Base-by-base conservation (phyloP, 2,329 filamentous ascomycete genomes). In the Laburnicola sp. region DNA sequence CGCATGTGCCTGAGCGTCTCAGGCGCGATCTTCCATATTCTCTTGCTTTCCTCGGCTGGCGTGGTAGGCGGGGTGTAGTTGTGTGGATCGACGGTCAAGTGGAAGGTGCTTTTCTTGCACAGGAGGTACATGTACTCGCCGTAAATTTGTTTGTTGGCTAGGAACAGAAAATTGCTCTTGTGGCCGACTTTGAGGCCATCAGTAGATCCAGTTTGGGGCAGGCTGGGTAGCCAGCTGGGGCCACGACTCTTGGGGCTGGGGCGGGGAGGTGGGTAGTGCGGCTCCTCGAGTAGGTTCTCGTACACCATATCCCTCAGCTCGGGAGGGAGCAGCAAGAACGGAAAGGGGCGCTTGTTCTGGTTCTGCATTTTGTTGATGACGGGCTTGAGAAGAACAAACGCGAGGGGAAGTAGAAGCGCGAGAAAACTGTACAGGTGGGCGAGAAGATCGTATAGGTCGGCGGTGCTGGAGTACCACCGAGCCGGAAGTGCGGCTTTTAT, bases 221-320 rank as follows among this genome's bases (percentile, higher is more conserved):
- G 26, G 27, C 39, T 48, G 34, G 27, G 30, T 22, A 48, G 38
- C 58, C 66, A 66, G 11, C 54, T 53, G 2, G 57, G 50, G 25
- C 51, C 45, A 27, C 53, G 55, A 25, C 35, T 32, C 38, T 57
- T 53, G 16, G 34, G 11, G 37, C 41, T 45, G 16, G 53, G 44
- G 21, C 53, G 51, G 25, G 59, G 61, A 4, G 62, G 52, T 10
- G 66, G 68, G 42, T 69, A 71, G 23, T 56, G 46, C 6, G 63
- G 63, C 7, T 71, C 64, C 48, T 72, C 65, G 11, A 69, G 45
- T 0, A 70, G 54, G 41, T 70, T 50, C 8, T 60, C 57, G 43
- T 70, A 72, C 2, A 71, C 63, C 61, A 68, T 68, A 6, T 68
- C 63, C n/a, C 68, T 56, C 6, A 72, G 49, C 45, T 72, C 68